Percentiles rank a stretch among this genome's conserved stretches.
These are phyloP conservation scores for Chlorella sp. DNA, from an alignment of 139 green algal genomes.

Conservation along the genomic window DNA sequence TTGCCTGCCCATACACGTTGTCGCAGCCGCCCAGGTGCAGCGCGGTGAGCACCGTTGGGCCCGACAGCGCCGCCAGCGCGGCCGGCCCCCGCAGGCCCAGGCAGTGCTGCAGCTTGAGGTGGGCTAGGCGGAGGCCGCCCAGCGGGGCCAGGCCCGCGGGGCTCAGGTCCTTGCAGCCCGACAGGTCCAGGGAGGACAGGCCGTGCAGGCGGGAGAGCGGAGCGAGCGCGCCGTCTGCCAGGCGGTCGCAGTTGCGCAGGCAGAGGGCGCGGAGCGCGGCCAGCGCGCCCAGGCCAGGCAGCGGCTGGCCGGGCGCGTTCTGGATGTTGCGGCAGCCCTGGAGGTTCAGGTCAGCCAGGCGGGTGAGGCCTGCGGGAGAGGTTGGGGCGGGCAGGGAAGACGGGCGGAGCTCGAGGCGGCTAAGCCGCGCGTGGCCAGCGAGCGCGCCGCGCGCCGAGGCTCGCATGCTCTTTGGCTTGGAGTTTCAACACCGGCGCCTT, in stretches of 20 bases:
- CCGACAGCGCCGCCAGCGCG: constrained; percentile 14
- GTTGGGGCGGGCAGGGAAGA: background rate
- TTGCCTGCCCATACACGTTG: constrained; percentile 4
- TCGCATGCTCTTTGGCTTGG: too few relatives aligned
- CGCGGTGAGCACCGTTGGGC: background rate
- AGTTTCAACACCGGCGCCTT: too few relatives aligned
- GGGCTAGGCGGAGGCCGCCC: background rate
- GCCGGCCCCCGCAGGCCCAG: constrained; percentile 13
- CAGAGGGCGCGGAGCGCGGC: constrained; percentile 23
- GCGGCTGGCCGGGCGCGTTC: constrained; percentile 6
- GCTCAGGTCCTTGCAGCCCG: constrained; percentile 43
- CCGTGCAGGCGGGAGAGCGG: background rate
- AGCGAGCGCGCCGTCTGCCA: constrained; percentile 32
- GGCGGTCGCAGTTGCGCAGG: constrained; percentile 52
- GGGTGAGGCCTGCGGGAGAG: constrained; percentile 4
- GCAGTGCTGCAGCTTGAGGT: constrained; percentile 51
- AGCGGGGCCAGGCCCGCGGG: constrained; percentile 30
- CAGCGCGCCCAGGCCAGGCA: constrained; percentile 33
- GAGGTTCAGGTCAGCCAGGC: constrained; percentile 42
- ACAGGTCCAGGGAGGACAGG: constrained; percentile 46
- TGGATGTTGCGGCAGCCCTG: constrained; percentile 50
- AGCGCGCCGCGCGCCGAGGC: too few relatives aligned
- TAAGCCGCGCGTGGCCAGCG: too few relatives aligned
- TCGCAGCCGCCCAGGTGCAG: constrained; percentile 36
- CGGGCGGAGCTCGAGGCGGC: too few relatives aligned